Conservation (phyloP, 208 protist species). For the Wallacemonas rigidus region DNA sequence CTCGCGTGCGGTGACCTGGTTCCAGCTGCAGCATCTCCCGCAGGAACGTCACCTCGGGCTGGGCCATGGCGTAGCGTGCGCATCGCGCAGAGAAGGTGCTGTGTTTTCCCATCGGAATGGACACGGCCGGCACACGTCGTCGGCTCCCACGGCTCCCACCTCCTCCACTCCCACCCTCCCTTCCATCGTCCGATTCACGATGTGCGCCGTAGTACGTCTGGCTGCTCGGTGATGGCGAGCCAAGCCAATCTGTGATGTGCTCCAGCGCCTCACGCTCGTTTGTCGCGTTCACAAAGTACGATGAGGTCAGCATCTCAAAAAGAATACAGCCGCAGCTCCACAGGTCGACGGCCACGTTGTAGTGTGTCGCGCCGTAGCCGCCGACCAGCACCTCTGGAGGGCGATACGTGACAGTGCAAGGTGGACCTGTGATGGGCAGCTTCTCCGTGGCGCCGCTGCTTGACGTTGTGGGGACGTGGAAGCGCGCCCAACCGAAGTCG, state of each 20-base stretch:
- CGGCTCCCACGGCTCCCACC: background rate
- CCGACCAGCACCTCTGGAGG: constrained; percentile 79
- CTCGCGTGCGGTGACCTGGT: constrained; percentile 54
- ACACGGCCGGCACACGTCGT: background rate
- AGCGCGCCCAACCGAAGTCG: constrained; percentile 90
- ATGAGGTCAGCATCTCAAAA: constrained; percentile 97
- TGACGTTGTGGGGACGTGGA: constrained; percentile 21
- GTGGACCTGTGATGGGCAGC: constrained; percentile 36
- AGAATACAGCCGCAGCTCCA: constrained; percentile 97
- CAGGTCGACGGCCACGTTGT: constrained; percentile 94
- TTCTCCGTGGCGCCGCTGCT: background rate
- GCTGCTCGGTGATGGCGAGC: constrained; percentile 56
- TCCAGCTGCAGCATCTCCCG: constrained; percentile 78
- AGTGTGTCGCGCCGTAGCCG: constrained; percentile 35
- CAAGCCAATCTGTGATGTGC: constrained; percentile 80
- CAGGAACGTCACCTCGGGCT: constrained; percentile 56
- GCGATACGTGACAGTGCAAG: constrained; percentile 71
- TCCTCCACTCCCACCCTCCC: background rate
- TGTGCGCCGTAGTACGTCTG: constrained; percentile 40
- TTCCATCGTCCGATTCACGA: background rate
- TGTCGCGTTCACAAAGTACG: constrained; percentile 88
- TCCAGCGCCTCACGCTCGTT: constrained; percentile 59
- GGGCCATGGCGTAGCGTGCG: constrained; percentile 35
- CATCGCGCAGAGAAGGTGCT: constrained; percentile 66
- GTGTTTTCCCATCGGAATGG: constrained; percentile 28